Evolutionary conservation across 1,284 basidiomycete species (phyloP).

Genomic region (Leccinum pachyderme): DNA sequence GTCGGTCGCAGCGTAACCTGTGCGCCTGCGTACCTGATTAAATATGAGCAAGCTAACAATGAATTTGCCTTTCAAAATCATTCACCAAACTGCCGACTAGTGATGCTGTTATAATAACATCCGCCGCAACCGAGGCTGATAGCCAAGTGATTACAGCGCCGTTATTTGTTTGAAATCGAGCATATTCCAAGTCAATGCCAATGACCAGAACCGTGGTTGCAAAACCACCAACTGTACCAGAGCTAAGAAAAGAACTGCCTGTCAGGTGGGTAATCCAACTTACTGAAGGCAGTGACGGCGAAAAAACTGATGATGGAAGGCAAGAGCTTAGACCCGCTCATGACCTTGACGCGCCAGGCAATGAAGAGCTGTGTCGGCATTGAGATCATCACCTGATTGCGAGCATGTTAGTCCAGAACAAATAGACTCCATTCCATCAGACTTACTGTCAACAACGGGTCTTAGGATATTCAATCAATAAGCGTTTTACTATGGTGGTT

Average conservation of each 20-base stretch:
- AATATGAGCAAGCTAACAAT: neutral
- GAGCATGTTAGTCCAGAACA: neutral
- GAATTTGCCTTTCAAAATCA: neutral
- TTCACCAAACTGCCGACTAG: neutral
- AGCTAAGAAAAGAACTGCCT: neutral
- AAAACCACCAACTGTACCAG: conserved; percentile 41
- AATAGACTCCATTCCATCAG: neutral
- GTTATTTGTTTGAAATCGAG: conserved; percentile 19
- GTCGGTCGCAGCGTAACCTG: neutral
- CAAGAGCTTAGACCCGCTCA: conserved; percentile 42
- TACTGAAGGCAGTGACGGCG: conserved; percentile 41
- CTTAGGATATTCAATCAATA: conserved; percentile 10
- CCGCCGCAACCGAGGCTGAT: neutral
- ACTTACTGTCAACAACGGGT: conserved; percentile 20
- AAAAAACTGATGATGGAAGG: conserved; percentile 38
- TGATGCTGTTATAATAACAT: neutral
- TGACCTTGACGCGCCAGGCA: conserved; percentile 46
- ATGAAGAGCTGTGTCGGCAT: conserved; percentile 54
- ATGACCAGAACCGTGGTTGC: conserved; percentile 39
- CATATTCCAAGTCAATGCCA: conserved; percentile 11
- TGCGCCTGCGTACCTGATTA: neutral
- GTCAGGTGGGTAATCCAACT: conserved; percentile 2
- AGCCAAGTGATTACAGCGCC: conserved; percentile 19
- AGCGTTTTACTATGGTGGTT: neutral
- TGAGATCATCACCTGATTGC: conserved; percentile 43